Percentiles rank a stretch among this genome's conserved stretches.
phyloP scores from a whole-genome alignment of 192 early-diverging fungal genomes.

The Linnemannia elongata region DNA sequence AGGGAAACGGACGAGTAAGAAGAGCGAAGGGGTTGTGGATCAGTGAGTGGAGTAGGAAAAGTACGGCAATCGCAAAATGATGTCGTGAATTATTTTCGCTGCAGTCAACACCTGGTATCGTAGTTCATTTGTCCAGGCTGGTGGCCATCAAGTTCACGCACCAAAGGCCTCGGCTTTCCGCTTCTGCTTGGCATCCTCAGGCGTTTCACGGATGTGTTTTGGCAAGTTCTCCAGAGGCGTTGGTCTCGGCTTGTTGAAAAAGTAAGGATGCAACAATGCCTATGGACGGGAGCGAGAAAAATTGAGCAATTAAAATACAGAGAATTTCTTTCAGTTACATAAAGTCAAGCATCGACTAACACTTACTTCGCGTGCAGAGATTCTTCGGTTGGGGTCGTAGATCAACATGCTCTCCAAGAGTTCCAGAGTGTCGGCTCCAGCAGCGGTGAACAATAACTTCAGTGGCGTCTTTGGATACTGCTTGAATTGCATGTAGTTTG shows the following conservation, averaged over 20 bases:
- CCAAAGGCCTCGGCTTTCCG: conserved; percentile 46
- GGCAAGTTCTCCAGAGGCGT: conserved; percentile 79
- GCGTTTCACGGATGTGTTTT: conserved; percentile 57
- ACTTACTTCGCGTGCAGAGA: conserved; percentile 82
- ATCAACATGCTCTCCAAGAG: conserved; percentile 89
- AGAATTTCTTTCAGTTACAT: not conserved
- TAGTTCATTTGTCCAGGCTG: not conserved
- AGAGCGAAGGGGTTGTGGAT: not conserved
- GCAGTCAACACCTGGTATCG: not conserved
- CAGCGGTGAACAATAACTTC: conserved; percentile 83
- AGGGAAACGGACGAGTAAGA: not conserved
- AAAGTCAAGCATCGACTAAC: not conserved
- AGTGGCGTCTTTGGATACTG: conserved; percentile 80
- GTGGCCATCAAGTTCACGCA: conserved; percentile 11
- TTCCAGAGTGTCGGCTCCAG: conserved; percentile 85
- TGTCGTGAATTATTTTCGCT: not conserved
- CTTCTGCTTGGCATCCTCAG: conserved; percentile 37
- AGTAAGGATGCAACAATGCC: conserved; percentile 81
- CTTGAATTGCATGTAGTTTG: conserved; percentile 81
- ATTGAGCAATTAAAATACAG: not conserved
- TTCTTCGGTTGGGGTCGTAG: conserved; percentile 87
- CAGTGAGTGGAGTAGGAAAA: not conserved
- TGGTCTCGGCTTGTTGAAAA: conserved; percentile 77
- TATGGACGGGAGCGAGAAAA: conserved; percentile 25
- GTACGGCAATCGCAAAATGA: not conserved